Conservation (phyloP, 768 basidiomycete species). For the Flagelloscypha sp. region DNA sequence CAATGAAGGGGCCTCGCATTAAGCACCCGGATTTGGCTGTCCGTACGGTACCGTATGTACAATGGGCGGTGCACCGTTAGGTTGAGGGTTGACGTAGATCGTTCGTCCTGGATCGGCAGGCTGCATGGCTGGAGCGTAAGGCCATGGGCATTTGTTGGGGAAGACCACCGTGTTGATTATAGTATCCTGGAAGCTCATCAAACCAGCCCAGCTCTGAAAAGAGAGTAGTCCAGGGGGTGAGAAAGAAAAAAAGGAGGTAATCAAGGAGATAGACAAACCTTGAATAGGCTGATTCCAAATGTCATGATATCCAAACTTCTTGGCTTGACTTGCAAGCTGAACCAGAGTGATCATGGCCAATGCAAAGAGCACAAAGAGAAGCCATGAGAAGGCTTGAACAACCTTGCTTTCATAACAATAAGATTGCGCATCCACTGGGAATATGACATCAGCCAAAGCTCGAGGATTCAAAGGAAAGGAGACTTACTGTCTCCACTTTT, state of each 20-base stretch:
- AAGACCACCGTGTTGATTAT: slow-evolving; percentile 28
- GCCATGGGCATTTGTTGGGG: too few species aligned
- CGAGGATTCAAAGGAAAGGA: not conserved
- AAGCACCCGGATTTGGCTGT: too few species aligned
- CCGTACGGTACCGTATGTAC: too few species aligned
- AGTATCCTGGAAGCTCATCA: slow-evolving; percentile 60
- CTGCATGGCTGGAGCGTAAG: too few species aligned
- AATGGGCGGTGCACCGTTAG: too few species aligned
- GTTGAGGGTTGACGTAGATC: too few species aligned
- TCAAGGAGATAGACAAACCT: slow-evolving; percentile 28
- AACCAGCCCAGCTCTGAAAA: slow-evolving; percentile 69
- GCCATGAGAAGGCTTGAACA: slow-evolving; percentile 73
- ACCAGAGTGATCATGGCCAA: slow-evolving; percentile 50
- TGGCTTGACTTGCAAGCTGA: slow-evolving; percentile 46
- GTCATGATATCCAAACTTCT: slow-evolving; percentile 41
- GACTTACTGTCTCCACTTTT: slow-evolving; percentile 47
- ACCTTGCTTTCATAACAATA: slow-evolving; percentile 80
- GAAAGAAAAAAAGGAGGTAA: not conserved
- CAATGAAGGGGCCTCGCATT: too few species aligned
- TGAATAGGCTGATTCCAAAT: slow-evolving; percentile 56
- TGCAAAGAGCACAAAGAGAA: slow-evolving; percentile 44
- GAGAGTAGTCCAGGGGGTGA: slow-evolving; percentile 20
- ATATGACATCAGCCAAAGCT: slow-evolving; percentile 5
- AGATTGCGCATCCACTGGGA: slow-evolving; percentile 41
- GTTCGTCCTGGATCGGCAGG: too few species aligned